Evolutionary conservation across 495 filamentous ascomycete species (phyloP).

Genomic region (Glarea lozoyensis): DNA sequence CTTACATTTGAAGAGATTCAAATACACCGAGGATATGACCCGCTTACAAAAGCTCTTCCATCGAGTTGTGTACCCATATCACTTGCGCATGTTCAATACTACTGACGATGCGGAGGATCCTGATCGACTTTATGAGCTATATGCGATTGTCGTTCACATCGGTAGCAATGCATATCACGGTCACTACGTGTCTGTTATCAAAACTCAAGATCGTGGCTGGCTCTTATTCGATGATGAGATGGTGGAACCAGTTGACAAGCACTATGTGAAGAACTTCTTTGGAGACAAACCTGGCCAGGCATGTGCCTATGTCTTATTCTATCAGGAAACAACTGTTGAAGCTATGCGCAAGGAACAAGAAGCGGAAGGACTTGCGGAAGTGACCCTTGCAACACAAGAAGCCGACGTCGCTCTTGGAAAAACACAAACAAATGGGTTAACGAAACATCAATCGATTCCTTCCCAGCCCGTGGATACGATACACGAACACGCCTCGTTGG

Average conservation of each 20-base stretch:
- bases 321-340: slow-evolving; percentile 92
- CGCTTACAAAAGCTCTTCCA: slow-evolving; percentile 95
- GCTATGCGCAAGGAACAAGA: slow-evolving; percentile 76
- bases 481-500: slow-evolving; percentile 43
- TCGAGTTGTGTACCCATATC: slow-evolving; percentile 92
- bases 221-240: slow-evolving; percentile 95
- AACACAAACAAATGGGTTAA: slow-evolving; percentile 29
- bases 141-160: slow-evolving; percentile 97
- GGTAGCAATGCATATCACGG: slow-evolving; percentile 97
- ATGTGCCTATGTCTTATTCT: slow-evolving; percentile 95
- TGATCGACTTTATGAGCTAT: slow-evolving; percentile 90
- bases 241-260: slow-evolving; percentile 95
- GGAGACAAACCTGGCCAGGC: slow-evolving; percentile 85
- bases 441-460: slow-evolving; percentile 25
- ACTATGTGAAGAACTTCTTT: slow-evolving; percentile 96
- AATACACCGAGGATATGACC: slow-evolving; percentile 92
- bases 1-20: slow-evolving; percentile 91
- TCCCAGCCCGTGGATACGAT: slow-evolving; percentile 35
- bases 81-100: slow-evolving; percentile 94
- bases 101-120: slow-evolving; percentile 95
- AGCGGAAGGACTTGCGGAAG: slow-evolving; percentile 63
- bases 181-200: slow-evolving; percentile 96
- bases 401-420: slow-evolving; percentile 41
- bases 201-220: slow-evolving; percentile 94
- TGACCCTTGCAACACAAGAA: slow-evolving; percentile 44